Evolutionary conservation across 2,329 filamentous ascomycete genomes (phyloP), one percentile per base, ranked within the genome.

Genomic region (Bipolaris sorokiniana): DNA sequence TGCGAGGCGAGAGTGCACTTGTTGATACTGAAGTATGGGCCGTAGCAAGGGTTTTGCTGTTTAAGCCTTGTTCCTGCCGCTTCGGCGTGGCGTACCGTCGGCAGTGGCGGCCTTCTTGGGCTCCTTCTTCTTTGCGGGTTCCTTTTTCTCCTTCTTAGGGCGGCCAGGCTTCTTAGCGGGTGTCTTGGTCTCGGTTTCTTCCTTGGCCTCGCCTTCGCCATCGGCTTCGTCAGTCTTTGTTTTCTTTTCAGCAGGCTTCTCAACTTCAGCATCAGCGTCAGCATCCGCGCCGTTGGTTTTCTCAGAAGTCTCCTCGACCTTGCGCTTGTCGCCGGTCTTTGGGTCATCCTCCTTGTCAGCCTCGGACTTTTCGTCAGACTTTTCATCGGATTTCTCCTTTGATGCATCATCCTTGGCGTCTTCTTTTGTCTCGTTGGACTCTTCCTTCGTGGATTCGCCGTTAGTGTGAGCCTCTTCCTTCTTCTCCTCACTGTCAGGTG

Each of bases 51-150:
- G 13, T 40, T 31, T 31, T 20, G 20, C 18, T 16, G 18, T 52
- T 56, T 65, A 72, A 41, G 65, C 61, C 61, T 60, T 71, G 63
- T 79, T 79, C 55, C 81, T 73, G 23, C 73, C 76, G 46, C 79
- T 81, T 51, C 81, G 78, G 54, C 81, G 70, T 26, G 80, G 80
- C 72, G 81, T 74, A 41, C 81, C 80, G 52, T 77, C 74, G 48
- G 77, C 80, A 28, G 81, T 82, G 10, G 81, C 80, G 33, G 81
- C 79, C 65, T 78, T 78, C 77, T 83, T 82, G 28, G 80, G 76
- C 64, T 77, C 69, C 62, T 75, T 77, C 73, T 82, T 81, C 65
- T 69, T 68, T 15, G 62, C 70, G 28, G 75, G 67, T 46, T 79
- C 74, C 54, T 78, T 79, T 71, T 79, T 75, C 42, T 76, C 72